Conservation (phyloP, 2,329 filamentous ascomycete species). For the Thielaviopsis euricoi region DNA sequence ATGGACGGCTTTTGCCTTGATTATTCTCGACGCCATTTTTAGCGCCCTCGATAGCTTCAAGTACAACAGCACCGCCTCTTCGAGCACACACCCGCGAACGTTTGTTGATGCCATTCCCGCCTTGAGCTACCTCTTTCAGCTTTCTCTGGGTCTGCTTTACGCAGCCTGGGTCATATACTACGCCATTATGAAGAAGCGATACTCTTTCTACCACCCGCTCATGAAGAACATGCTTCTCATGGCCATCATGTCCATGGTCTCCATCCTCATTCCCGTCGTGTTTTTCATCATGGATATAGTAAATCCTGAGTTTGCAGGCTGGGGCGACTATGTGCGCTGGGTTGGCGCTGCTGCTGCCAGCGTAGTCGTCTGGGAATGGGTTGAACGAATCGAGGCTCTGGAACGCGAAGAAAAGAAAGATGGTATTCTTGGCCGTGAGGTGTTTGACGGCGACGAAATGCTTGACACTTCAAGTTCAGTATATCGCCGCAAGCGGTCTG, state of each 20-base stretch:
- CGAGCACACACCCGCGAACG: slow-evolving; percentile 41
- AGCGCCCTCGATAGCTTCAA: slow-evolving; percentile 79
- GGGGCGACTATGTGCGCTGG: slow-evolving; percentile 93
- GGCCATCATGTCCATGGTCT: slow-evolving; percentile 58
- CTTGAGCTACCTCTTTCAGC: slow-evolving; percentile 76
- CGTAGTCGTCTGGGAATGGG: slow-evolving; percentile 98
- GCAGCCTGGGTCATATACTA: slow-evolving; percentile 92
- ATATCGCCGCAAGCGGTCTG: slow-evolving; percentile 13
- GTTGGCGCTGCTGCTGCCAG: slow-evolving; percentile 88
- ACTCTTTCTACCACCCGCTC: slow-evolving; percentile 75
- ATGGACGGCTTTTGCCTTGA: slow-evolving; percentile 91
- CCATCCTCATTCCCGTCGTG: slow-evolving; percentile 77
- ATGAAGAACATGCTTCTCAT: slow-evolving; percentile 83
- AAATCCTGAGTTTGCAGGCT: slow-evolving; percentile 69
- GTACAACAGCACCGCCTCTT: slow-evolving; percentile 36
- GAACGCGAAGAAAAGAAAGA: slow-evolving; percentile 91
- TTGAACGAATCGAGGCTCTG: slow-evolving; percentile 80
- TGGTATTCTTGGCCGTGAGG: slow-evolving; percentile 74
- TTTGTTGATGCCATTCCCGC: slow-evolving; percentile 87
- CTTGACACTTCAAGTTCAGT: slow-evolving; percentile 45
- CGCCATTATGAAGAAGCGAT: slow-evolving; percentile 76
- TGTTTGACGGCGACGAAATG: slow-evolving; percentile 92
- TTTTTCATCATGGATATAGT: slow-evolving; percentile 89
- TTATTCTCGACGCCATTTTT: slow-evolving; percentile 79
- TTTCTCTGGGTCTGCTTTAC: slow-evolving; percentile 74